Base-by-base conservation (phyloP, 2,329 filamentous ascomycete genomes). In the Paecilomyces formosus region DNA sequence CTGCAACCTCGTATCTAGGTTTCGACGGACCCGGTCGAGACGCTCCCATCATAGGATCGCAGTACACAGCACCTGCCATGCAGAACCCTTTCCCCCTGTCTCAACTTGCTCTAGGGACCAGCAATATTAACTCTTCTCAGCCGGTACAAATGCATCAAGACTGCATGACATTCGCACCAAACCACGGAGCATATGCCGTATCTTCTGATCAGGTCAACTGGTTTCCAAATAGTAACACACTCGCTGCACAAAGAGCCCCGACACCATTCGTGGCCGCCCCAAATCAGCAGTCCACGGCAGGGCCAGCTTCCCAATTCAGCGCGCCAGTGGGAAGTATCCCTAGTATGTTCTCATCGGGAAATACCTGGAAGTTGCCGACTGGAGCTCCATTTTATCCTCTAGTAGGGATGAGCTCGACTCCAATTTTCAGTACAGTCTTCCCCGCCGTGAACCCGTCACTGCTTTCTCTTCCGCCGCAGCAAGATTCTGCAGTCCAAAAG, bases 401-500 rank as follows among this genome's bases (percentile, higher is more conserved):
- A 12, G 30, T 61, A n/a, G 49, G 54, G 18, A 15, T 57, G 49
- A 58, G 61, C 31, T 60, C 58, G 52, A 54, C 56, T 55, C 54
- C 58, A 52, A 33, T 35, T 55, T 30, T 54, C 15, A 24, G 55
- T 21, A 35, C 26, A 21, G 59, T 60, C 39, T 28, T 54, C 15
- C 58, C 61, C 52, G 18, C 56, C 11, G 28, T 57, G 21, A 57
- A 58, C 53, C 63, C 62, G 53, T 55, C 62, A 45, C 54, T 59
- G 9, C 26, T 58, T 13, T 54, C 58, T 15, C 50, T 53, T 13
- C 57, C 55, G 13, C 52, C 53, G 50, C 33, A 57, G 21, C 60
- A 61, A 30, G 63, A 68, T 30, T 53, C 57, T 30, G 31, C 59
- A 12, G 59, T 61, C 13, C 61, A 63, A 28, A 66, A 64, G 51